A percentile compares a stretch with the other conserved stretches of the same genome.
Evolutionary conservation across 2,329 filamentous ascomycete species (phyloP).

Genomic region (Thielaviopsis musarum): DNA sequence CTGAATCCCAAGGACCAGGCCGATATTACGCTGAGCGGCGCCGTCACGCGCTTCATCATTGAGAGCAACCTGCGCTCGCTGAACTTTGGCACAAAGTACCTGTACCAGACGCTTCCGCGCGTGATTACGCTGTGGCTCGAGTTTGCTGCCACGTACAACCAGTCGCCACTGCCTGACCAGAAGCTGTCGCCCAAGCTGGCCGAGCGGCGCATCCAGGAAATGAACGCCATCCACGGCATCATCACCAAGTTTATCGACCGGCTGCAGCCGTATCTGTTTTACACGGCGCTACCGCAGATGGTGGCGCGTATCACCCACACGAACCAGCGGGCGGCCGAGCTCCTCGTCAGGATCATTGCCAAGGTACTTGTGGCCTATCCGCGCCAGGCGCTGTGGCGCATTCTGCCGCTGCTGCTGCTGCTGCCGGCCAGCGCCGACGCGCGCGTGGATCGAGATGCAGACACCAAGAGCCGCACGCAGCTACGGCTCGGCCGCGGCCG

Average conservation of each 20-base stretch:
- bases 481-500: not conserved
- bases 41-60: conserved; percentile 74
- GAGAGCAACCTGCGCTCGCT: conserved; percentile 86
- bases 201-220: conserved; percentile 42
- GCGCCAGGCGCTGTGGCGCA: conserved; percentile 78
- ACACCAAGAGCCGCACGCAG: conserved; percentile 45
- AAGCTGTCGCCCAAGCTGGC: conserved; percentile 35
- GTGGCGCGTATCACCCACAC: conserved; percentile 90
- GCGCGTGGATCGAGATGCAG: conserved; percentile 16
- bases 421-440: conserved; percentile 20
- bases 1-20: conserved; percentile 62
- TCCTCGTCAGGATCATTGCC: conserved; percentile 62
- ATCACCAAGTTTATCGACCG: conserved; percentile 62
- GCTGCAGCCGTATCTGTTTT: conserved; percentile 62
- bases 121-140: conserved; percentile 90
- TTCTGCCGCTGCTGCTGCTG: conserved; percentile 75
- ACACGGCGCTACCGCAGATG: conserved; percentile 74
- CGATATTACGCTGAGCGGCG: conserved; percentile 61
- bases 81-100: conserved; percentile 80
- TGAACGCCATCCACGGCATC: conserved; percentile 54
- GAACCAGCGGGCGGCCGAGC: conserved; percentile 58
- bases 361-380: conserved; percentile 81
- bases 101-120: conserved; percentile 86
- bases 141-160: conserved; percentile 59
- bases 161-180: conserved; percentile 37